Evolutionary conservation across 306 rosid genomes (phyloP).

Genomic region (Mimosa pudica): DNA sequence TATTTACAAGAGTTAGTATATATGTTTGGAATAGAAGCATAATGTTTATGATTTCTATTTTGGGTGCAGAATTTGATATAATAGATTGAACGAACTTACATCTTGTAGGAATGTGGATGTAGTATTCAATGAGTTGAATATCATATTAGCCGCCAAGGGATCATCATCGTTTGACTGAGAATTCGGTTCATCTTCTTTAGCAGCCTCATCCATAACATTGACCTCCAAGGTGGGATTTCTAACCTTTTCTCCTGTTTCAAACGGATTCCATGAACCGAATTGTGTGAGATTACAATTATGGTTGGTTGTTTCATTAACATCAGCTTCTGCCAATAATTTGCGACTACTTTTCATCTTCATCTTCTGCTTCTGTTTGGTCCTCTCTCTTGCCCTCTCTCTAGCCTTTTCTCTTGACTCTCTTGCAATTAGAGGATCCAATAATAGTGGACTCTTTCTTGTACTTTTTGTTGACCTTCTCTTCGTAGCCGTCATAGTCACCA

Average conservation of each 20-base stretch:
- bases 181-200: constrained; percentile 37
- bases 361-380: constrained; percentile 48
- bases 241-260: constrained; percentile 48
- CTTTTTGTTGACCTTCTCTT: constrained; percentile 27
- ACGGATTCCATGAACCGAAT: constrained; percentile 60
- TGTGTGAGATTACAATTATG: constrained; percentile 21
- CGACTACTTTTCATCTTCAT: constrained; percentile 36
- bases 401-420: constrained; percentile 73
- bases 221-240: constrained; percentile 35
- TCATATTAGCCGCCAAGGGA: constrained; percentile 40
- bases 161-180: constrained; percentile 44
- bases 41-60: neutral
- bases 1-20: neutral
- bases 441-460: constrained; percentile 23
- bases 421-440: constrained; percentile 38
- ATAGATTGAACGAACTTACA: constrained; percentile 56
- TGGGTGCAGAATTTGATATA: neutral
- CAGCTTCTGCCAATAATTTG: neutral
- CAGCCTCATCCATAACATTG: constrained; percentile 27
- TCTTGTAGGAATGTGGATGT: constrained; percentile 45
- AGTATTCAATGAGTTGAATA: constrained; percentile 51
- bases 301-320: neutral
- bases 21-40: neutral
- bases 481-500: constrained; percentile 15
- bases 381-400: constrained; percentile 74